These are phyloP conservation scores for Bolboschoenus planiculmis DNA, from an alignment of 176 grass and related monocot species.

Conservation along the genomic window DNA sequence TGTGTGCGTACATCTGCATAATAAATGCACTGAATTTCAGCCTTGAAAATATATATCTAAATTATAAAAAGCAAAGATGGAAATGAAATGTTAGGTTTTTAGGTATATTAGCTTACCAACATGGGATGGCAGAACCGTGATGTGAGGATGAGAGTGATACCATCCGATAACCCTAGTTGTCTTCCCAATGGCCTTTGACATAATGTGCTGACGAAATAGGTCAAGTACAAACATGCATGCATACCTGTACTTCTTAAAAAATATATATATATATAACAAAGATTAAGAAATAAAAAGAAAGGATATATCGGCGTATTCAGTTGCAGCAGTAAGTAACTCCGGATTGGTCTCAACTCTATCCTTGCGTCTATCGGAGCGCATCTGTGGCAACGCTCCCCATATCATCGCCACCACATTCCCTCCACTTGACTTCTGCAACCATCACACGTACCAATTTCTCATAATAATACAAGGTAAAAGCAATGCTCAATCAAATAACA, in stretches of 20 bases:
- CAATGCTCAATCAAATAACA: background rate
- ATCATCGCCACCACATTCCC: slow-evolving; percentile 46
- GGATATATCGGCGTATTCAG: slow-evolving; percentile 95
- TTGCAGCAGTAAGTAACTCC: slow-evolving; percentile 73
- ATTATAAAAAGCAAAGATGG: background rate
- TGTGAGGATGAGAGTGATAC: slow-evolving; percentile 99
- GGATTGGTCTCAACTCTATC: slow-evolving; percentile 99
- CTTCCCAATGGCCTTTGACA: slow-evolving; percentile 58
- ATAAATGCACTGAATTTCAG: background rate
- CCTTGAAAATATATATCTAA: slow-evolving; percentile 2
- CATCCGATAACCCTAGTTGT: slow-evolving; percentile 96
- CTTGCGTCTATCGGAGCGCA: slow-evolving; percentile 92
- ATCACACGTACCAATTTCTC: background rate
- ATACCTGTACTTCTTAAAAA: background rate
- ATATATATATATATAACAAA: slow-evolving; percentile 12
- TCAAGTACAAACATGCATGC: slow-evolving; percentile 24
- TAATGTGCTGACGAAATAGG: slow-evolving; percentile 59
- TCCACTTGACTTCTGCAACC: background rate
- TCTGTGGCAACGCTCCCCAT: slow-evolving; percentile 98
- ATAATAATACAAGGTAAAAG: background rate
- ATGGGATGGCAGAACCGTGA: slow-evolving; percentile 89
- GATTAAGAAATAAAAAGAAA: background rate
- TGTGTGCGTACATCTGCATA: slow-evolving; percentile 91
- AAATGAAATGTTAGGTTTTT: background rate
- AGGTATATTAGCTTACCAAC: slow-evolving; percentile 48